These are phyloP conservation scores for Cladosporium sp. DNA, from an alignment of 2,329 filamentous ascomycete species.

Conservation along the genomic window DNA sequence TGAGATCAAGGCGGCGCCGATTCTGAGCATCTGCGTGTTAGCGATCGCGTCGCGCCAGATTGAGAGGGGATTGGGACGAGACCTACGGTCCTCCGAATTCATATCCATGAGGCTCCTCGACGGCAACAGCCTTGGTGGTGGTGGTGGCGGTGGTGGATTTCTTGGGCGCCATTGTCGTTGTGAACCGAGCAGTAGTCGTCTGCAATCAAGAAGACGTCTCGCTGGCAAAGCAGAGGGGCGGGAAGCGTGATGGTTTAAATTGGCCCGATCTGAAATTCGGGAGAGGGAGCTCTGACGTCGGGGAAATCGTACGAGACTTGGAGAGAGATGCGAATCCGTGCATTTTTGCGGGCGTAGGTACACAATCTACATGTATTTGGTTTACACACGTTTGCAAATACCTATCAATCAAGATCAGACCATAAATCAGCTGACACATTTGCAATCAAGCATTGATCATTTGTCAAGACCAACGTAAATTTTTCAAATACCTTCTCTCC, in stretches of 20 bases:
- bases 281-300: background rate
- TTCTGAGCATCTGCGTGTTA: slow-evolving; percentile 44
- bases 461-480: background rate
- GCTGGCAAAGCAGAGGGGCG: background rate
- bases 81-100: slow-evolving; percentile 49
- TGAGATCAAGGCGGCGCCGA: slow-evolving; percentile 71
- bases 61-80: background rate
- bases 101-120: slow-evolving; percentile 21
- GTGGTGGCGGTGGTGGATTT: no score
- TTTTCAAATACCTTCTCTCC: no score
- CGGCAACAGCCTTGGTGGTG: slow-evolving; percentile 8
- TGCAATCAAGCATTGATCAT: background rate
- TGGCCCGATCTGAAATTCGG: background rate
- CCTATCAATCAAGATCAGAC: no score
- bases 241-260: background rate
- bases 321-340: no score
- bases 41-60: slow-evolving; percentile 8
- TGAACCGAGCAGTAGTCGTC: background rate
- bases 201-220: background rate
- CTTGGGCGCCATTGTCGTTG: slow-evolving; percentile 5
- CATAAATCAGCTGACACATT: no score
- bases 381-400: no score
- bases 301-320: background rate
- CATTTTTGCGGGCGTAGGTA: no score
- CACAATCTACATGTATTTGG: no score